Percentiles rank a stretch among this genome's conserved stretches.
phyloP scores from a whole-genome alignment of 495 filamentous ascomycete genomes.

The Neurospora intermedia region DNA sequence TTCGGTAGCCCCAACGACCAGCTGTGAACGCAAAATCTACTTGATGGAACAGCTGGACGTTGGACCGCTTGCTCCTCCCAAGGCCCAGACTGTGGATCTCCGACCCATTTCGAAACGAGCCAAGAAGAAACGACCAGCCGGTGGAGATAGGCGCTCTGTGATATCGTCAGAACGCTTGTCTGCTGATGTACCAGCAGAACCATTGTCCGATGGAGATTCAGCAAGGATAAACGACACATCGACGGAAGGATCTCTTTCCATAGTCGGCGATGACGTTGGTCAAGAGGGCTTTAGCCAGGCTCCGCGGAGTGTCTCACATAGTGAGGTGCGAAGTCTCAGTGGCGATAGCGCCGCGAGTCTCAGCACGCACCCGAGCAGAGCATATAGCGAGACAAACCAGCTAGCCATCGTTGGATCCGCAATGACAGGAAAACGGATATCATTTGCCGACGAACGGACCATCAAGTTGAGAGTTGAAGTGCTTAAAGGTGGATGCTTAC shows the following conservation, averaged over 20 bases:
- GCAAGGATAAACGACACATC: slow-evolving; percentile 31
- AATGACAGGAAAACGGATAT: slow-evolving; percentile 6
- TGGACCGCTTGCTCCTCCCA: slow-evolving; percentile 40
- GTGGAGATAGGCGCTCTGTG: slow-evolving; percentile 14
- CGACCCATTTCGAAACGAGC: slow-evolving; percentile 55
- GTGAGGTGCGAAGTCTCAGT: slow-evolving; percentile 37
- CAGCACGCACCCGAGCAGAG: slow-evolving; percentile 29
- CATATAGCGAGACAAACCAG: slow-evolving; percentile 20
- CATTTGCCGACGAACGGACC: slow-evolving; percentile 42
- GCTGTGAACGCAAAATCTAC: slow-evolving; percentile 68
- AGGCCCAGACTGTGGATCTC: slow-evolving; percentile 66
- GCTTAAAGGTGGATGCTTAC: slow-evolving; percentile 70
- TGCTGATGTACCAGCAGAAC: slow-evolving; percentile 20
- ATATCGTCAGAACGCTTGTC: neutral
- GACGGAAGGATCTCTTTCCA: slow-evolving; percentile 28
- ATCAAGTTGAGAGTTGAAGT: slow-evolving; percentile 85
- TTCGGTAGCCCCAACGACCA: slow-evolving; percentile 68
- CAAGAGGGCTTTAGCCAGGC: slow-evolving; percentile 15
- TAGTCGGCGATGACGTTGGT: slow-evolving; percentile 25
- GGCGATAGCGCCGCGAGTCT: slow-evolving; percentile 34
- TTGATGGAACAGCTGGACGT: slow-evolving; percentile 62
- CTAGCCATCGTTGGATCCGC: slow-evolving; percentile 1
- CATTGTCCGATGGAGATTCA: slow-evolving; percentile 27
- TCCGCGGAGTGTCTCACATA: slow-evolving; percentile 22
- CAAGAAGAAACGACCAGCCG: slow-evolving; percentile 37